phyloP scores from a whole-genome alignment of 768 basidiomycete genomes.

The Psilocybe azurescens region DNA sequence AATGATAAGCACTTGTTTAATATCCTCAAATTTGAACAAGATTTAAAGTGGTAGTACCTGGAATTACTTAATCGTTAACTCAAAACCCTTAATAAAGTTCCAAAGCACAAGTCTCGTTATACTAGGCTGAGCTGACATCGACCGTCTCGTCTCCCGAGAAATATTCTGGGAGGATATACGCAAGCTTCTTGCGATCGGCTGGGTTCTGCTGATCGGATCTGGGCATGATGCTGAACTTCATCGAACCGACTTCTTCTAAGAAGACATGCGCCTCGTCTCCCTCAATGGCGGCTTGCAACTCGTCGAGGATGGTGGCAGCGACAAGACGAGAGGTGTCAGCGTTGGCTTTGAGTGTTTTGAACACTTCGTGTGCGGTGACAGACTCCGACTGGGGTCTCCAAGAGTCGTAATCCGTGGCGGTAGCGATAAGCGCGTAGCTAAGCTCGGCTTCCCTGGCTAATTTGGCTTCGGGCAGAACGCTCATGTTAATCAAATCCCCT shows the following conservation, averaged over 20 bases:
- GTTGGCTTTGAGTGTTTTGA: conserved; percentile 87
- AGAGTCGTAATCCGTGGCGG: conserved; percentile 94
- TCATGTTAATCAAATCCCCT: conserved; percentile 97
- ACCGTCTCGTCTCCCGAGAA: conserved; percentile 41
- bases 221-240: conserved; percentile 89
- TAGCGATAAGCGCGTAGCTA: conserved; percentile 92
- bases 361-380: conserved; percentile 91
- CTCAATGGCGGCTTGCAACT: conserved; percentile 63
- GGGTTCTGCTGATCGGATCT: conserved; percentile 53
- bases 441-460: conserved; percentile 95
- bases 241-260: conserved; percentile 76
- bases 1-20: too few relatives aligned
- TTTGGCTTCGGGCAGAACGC: conserved; percentile 95
- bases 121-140: not conserved
- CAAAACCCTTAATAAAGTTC: too few relatives aligned
- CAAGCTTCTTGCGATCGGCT: conserved; percentile 71
- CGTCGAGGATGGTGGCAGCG: conserved; percentile 70
- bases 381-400: conserved; percentile 84
- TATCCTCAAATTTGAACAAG: too few relatives aligned
- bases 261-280: conserved; percentile 46
- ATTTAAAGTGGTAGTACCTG: too few relatives aligned
- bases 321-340: conserved; percentile 86
- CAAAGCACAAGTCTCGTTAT: not conserved
- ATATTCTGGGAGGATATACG: conserved; percentile 80
- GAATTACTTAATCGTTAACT: too few relatives aligned